phyloP scores from a whole-genome alignment of 192 early-diverging fungal genomes.

The Backusella parvicylindrica region DNA sequence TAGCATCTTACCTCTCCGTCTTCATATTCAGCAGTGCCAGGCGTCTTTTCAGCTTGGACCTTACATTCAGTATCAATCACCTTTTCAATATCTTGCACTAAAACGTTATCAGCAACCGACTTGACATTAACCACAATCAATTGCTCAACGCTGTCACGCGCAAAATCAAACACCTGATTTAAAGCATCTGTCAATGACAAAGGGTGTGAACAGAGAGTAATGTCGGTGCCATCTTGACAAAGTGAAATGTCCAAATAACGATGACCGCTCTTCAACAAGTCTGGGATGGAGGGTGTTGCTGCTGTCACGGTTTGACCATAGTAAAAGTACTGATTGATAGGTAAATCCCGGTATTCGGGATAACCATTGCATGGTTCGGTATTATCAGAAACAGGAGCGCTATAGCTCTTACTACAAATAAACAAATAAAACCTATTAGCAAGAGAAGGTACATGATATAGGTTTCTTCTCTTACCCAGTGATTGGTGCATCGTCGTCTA shows the following conservation, averaged over 20 bases:
- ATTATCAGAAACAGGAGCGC: neutral
- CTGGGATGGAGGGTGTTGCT: neutral
- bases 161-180: slow-evolving; percentile 9
- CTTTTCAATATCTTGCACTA: slow-evolving; percentile 4
- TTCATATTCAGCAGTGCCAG: slow-evolving; percentile 11
- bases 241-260: neutral
- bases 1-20: slow-evolving; percentile 14
- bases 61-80: slow-evolving; percentile 22
- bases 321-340: slow-evolving; percentile 3
- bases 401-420: neutral
- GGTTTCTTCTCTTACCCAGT: neutral
- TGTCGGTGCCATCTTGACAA: neutral
- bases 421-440: no score
- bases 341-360: slow-evolving; percentile 1
- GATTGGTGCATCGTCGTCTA: neutral
- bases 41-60: slow-evolving; percentile 13
- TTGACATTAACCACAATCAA: slow-evolving; percentile 10
- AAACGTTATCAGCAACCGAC: neutral
- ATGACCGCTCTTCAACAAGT: slow-evolving; percentile 2
- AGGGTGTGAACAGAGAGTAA: neutral
- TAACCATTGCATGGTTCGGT: slow-evolving; percentile 15
- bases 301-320: neutral
- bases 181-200: neutral
- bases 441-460: neutral
- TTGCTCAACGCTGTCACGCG: slow-evolving; percentile 8